These are phyloP conservation scores for Trichoderma aggressivum DNA, from an alignment of 2,329 filamentous ascomycete genomes.

Conservation along the genomic window DNA sequence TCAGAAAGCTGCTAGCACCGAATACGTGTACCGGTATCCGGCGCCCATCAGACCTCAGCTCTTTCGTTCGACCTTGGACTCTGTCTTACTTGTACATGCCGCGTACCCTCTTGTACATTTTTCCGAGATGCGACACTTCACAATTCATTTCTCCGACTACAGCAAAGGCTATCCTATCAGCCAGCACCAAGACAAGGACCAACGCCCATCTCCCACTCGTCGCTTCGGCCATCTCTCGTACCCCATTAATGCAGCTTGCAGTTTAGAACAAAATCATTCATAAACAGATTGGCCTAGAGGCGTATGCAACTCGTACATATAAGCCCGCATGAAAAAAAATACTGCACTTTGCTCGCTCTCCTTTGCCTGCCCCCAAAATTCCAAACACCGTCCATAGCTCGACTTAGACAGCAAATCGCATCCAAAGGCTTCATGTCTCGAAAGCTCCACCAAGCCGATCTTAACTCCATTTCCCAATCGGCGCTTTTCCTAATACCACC, in stretches of 20 bases:
- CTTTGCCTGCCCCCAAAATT: background rate
- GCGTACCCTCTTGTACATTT: background rate
- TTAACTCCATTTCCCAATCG: slow-evolving; percentile 31
- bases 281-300: background rate
- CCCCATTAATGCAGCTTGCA: background rate
- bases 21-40: slow-evolving; percentile 7
- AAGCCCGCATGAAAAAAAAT: background rate
- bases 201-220: background rate
- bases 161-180: background rate
- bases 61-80: background rate
- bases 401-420: background rate
- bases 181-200: background rate
- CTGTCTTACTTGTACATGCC: background rate
- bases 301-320: background rate
- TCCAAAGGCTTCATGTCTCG: background rate
- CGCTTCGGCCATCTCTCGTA: background rate
- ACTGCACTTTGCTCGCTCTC: background rate
- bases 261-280: background rate
- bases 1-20: background rate
- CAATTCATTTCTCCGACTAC: slow-evolving; percentile 2
- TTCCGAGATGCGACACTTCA: slow-evolving; percentile 13
- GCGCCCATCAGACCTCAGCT: background rate
- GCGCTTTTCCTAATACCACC: slow-evolving; percentile 28
- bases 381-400: background rate
- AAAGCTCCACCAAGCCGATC: slow-evolving; percentile 26